Evolutionary conservation across 2,329 filamentous ascomycete species (phyloP), one percentile per base, ranked within the genome.

Genomic region (Arthrinium puccinioides): DNA sequence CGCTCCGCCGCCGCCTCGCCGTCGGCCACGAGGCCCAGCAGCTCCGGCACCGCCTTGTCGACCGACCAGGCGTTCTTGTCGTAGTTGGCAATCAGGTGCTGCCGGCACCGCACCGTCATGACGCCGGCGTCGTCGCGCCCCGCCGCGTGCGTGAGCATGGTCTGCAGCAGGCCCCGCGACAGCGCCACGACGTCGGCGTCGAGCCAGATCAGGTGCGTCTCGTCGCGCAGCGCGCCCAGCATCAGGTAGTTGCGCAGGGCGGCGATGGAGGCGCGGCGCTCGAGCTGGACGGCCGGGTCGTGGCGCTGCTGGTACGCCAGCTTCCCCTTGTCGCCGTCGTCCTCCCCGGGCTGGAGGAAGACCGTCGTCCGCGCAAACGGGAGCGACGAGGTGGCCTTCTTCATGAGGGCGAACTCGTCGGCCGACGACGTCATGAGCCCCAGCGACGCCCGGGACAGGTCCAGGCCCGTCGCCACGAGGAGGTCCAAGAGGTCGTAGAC

Each of bases 151-250:
- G 35, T 37, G 18, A 56, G 41, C 51, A 61, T 60, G 20, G 45
- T 47, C 44, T 56, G 51, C 15, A 61, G 43, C 27, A 62, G 45
- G 2, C 49, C 50, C 2, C 39, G 25, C 0, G 57, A 59, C 9
- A 60, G 42, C 34, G 56, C 53, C 20, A 55, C 57, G 16, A 61
- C 49, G 40, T 61, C 59, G n/a, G 57, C 52, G 36, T 62, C 59
- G 7, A 61, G 35, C 59, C 58, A 62, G 19, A 62, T 32, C 16
- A 61, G 43, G 37, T 60, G 57, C 31, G 48, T 27, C 40, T 60
- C 56, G 21, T 57, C 55, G 20, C 46, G 41, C 24, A 60, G 37
- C 4, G 45, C 46, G 16, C 51, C 47, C 18, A 52, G 40, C 53
- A 58, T 59, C 4, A 61, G 51, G 37, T 57, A 54, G 37, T 61